A percentile compares a stretch with the other conserved stretches of the same genome.
Conservation (phyloP, 139 green algal genomes). For the Raphidocelis subcapitata region DNA sequence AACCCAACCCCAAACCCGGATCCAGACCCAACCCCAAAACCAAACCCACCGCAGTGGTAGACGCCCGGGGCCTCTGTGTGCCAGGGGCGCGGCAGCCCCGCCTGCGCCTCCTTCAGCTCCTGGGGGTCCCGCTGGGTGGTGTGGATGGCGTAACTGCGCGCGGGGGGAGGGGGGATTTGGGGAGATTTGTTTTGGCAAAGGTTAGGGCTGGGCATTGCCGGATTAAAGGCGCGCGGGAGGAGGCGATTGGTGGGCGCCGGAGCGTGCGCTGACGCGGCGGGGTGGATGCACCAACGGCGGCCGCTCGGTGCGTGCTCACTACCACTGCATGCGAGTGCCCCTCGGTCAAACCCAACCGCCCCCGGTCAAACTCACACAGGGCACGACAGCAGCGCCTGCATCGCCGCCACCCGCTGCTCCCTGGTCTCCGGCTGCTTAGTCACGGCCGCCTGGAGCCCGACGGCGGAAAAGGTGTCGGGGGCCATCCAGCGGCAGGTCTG, state of each 20-base stretch:
- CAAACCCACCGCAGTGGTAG: slow-evolving; percentile 66
- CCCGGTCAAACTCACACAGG: slow-evolving; percentile 59
- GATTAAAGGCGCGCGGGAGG: too few relatives aligned
- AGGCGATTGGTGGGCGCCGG: background rate
- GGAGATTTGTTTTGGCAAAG: background rate
- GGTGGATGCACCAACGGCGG: background rate
- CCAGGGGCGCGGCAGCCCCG: slow-evolving; percentile 59
- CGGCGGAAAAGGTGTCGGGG: slow-evolving; percentile 49
- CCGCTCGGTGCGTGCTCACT: too few relatives aligned
- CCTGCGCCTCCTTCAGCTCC: slow-evolving; percentile 57
- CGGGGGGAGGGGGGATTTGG: background rate
- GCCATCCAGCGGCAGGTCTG: slow-evolving; percentile 80
- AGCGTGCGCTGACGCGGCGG: background rate
- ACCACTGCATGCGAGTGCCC: background rate
- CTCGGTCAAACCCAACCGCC: background rate
- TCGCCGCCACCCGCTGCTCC: slow-evolving; percentile 39
- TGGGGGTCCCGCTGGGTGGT: slow-evolving; percentile 12
- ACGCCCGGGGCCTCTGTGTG: slow-evolving; percentile 29
- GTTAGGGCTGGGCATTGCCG: background rate
- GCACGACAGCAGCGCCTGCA: slow-evolving; percentile 74
- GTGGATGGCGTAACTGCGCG: slow-evolving; percentile 76
- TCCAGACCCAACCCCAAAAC: too few relatives aligned
- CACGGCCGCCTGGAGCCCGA: slow-evolving; percentile 50
- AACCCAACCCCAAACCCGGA: too few relatives aligned
- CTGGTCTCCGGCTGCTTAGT: slow-evolving; percentile 49